These are phyloP conservation scores for Themeda triandra DNA, from an alignment of 176 grass and related monocot species.

Conservation along the genomic window DNA sequence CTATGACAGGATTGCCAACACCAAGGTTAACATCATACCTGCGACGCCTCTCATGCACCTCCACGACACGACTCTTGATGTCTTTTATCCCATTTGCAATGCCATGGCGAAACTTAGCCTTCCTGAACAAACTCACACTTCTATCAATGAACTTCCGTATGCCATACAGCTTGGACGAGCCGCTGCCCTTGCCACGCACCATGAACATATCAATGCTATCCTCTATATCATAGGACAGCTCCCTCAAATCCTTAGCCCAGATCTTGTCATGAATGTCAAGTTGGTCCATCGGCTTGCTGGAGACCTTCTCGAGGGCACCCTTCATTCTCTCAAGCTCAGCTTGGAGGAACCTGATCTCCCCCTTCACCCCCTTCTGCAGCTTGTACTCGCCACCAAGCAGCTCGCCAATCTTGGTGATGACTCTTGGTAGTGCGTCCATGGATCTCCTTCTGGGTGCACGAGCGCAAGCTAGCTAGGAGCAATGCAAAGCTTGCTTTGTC, in stretches of 20 bases:
- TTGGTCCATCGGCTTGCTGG: background rate
- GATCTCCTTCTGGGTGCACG: too few relatives aligned
- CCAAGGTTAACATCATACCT: background rate
- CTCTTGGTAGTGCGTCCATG: background rate
- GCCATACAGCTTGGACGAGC: background rate
- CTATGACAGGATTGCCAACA: background rate
- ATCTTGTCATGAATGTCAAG: background rate
- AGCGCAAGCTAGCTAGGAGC: too few relatives aligned
- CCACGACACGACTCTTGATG: background rate
- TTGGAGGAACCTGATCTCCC: background rate
- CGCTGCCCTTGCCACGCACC: rapidly evolving
- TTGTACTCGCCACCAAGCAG: background rate
- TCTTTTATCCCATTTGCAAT: background rate
- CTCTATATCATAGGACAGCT: background rate
- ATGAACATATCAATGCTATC: background rate
- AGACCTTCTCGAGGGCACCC: background rate
- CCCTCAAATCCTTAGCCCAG: background rate
- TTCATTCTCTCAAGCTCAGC: background rate
- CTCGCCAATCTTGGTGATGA: background rate
- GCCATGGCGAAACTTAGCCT: background rate
- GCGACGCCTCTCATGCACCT: background rate
- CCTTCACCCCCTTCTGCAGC: background rate
- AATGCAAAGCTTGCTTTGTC: too few relatives aligned
- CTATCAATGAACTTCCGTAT: background rate
- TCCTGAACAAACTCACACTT: background rate